phyloP scores from a whole-genome alignment of 345 rosid species.

The Acer negundo region DNA sequence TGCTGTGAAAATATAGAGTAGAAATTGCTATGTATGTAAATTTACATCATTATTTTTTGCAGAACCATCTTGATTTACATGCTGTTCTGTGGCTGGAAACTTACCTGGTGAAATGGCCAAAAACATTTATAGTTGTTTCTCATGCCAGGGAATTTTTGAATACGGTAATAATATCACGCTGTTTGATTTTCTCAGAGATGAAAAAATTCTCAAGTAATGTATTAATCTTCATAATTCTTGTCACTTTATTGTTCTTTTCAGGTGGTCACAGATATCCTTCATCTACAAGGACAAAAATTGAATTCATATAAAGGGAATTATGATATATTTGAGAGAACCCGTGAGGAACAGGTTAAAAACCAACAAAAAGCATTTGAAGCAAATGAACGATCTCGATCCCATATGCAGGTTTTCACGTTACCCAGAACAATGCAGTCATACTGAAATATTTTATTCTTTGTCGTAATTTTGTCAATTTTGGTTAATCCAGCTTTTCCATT shows the following conservation, averaged over 20 bases:
- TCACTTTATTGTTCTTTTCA: conserved; percentile 31
- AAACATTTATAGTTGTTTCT: conserved; percentile 95
- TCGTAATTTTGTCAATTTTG: not conserved
- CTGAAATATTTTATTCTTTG: not conserved
- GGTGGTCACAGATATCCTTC: conserved; percentile 98
- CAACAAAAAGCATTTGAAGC: conserved; percentile 91
- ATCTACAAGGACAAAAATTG: conserved; percentile 85
- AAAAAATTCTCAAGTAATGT: not conserved
- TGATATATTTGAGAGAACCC: conserved; percentile 85
- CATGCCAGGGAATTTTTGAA: conserved; percentile 99
- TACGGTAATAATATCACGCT: conserved; percentile 50
- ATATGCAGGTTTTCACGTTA: conserved; percentile 77
- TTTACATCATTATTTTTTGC: conserved; percentile 30
- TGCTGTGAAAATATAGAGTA: not conserved
- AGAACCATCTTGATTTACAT: conserved; percentile 99
- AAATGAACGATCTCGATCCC: conserved; percentile 76
- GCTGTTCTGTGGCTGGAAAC: conserved; percentile 97
- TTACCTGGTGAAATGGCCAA: conserved; percentile 96
- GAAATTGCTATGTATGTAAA: conserved; percentile 15
- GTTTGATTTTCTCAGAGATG: conserved; percentile 9
- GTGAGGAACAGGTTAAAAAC: conserved; percentile 86
- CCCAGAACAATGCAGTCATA: not conserved
- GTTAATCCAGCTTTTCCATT: not conserved
- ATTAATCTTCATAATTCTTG: not conserved
- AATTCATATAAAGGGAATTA: conserved; percentile 80